Evolutionary conservation across 768 basidiomycete genomes (phyloP).

Genomic region (Mycena kentingensis): DNA sequence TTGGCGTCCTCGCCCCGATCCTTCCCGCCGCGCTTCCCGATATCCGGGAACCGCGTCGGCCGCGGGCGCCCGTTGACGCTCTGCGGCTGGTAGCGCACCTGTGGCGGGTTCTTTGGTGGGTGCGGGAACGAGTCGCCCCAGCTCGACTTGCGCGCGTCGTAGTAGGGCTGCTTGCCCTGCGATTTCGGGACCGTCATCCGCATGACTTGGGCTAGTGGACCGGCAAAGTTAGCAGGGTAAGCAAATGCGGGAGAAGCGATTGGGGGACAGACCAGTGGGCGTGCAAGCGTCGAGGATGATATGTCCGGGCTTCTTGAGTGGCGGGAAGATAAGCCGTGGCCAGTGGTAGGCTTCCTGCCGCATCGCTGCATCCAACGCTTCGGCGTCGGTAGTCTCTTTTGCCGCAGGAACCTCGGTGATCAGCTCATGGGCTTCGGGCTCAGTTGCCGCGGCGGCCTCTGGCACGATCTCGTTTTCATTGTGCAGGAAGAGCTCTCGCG

Average conservation of each 20-base stretch:
- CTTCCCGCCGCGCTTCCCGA: constrained; percentile 52
- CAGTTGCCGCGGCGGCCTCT: constrained; percentile 8
- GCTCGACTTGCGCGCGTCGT: constrained; percentile 88
- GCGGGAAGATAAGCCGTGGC: constrained; percentile 92
- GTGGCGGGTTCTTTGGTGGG: constrained; percentile 72
- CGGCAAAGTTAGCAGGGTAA: neutral
- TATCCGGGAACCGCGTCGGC: constrained; percentile 46
- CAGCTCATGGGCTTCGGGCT: constrained; percentile 10
- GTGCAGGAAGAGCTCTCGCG: constrained; percentile 47
- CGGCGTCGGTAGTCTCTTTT: constrained; percentile 19
- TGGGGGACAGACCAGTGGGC: constrained; percentile 58
- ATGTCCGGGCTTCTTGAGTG: constrained; percentile 89
- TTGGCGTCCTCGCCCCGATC: constrained; percentile 32
- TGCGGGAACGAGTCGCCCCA: constrained; percentile 99
- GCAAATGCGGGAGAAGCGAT: constrained; percentile 3
- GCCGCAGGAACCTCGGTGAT: constrained; percentile 1
- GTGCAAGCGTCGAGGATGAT: constrained; percentile 90
- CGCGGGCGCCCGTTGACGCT: constrained; percentile 32
- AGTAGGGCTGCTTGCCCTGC: constrained; percentile 93
- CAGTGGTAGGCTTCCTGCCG: constrained; percentile 79
- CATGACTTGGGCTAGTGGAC: constrained; percentile 78
- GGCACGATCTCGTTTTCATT: constrained; percentile 29
- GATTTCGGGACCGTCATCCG: constrained; percentile 89
- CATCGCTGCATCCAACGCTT: constrained; percentile 54
- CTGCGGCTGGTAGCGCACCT: constrained; percentile 56